These are phyloP conservation scores for Penicillium lividum DNA, from an alignment of 495 filamentous ascomycete species.

Conservation along the genomic window DNA sequence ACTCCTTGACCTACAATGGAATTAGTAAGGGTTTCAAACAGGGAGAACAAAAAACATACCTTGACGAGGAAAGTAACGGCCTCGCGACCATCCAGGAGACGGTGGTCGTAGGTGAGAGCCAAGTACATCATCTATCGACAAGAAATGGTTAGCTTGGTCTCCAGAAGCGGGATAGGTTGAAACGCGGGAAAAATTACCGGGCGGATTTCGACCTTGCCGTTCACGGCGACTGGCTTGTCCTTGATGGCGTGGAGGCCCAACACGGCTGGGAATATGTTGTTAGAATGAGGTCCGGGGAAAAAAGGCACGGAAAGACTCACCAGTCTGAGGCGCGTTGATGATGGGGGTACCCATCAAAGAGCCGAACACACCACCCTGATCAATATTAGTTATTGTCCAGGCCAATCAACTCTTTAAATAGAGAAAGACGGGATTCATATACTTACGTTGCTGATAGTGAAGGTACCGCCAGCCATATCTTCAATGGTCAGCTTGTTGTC, in stretches of 20 bases:
- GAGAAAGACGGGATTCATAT: background rate
- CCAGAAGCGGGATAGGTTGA: background rate
- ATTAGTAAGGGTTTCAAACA: constrained; percentile 13
- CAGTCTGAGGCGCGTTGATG: constrained; percentile 94
- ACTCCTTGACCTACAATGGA: constrained; percentile 72
- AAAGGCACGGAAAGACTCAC: constrained; percentile 30
- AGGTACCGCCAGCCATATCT: constrained; percentile 98
- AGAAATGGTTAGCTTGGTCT: constrained; percentile 12
- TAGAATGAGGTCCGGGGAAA: constrained; percentile 13
- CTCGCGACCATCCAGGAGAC: constrained; percentile 91
- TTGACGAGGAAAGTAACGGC: constrained; percentile 97
- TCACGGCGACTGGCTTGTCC: constrained; percentile 84
- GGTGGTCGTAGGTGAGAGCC: constrained; percentile 95
- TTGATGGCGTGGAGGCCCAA: constrained; percentile 98
- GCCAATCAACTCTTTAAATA: background rate
- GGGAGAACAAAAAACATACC: constrained; percentile 38
- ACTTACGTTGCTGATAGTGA: constrained; percentile 93
- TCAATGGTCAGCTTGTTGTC: constrained; percentile 98
- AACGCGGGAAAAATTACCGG: constrained; percentile 56
- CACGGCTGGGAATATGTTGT: constrained; percentile 58
- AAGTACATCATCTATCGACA: constrained; percentile 88
- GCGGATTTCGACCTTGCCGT: constrained; percentile 90
- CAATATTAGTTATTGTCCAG: constrained; percentile 22
- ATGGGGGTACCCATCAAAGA: constrained; percentile 98
- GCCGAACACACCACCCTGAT: constrained; percentile 68